These are phyloP conservation scores for Fusarium sp. DNA, from an alignment of 2,329 filamentous ascomycete species.

Conservation along the genomic window DNA sequence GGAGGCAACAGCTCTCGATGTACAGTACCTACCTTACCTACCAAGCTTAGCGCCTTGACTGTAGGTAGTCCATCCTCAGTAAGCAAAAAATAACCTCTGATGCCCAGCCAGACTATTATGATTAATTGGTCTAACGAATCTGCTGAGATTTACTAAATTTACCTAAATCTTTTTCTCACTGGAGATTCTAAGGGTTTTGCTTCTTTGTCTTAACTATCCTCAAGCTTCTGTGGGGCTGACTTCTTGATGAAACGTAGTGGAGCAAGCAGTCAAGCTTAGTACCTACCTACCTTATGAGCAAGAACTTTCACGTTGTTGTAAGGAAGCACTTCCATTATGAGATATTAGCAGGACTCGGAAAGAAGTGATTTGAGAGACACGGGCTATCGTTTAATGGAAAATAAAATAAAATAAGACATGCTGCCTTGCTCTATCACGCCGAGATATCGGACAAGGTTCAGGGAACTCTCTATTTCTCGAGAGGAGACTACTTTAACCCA, in stretches of 20 bases:
- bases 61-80: neutral
- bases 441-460: neutral
- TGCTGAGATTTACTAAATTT: neutral
- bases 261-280: neutral
- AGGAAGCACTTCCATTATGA: neutral
- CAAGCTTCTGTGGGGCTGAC: conserved; percentile 14
- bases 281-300: neutral
- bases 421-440: neutral
- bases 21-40: neutral
- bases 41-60: neutral
- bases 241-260: neutral
- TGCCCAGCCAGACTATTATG: neutral
- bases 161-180: neutral
- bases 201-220: too few species aligned
- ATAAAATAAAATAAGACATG: too few species aligned
- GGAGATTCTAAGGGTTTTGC: neutral
- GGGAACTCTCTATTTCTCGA: neutral
- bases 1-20: neutral
- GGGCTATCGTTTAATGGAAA: too few species aligned
- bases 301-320: neutral
- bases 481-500: neutral
- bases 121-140: neutral
- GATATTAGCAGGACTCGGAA: neutral
- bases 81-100: neutral
- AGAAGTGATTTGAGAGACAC: neutral